Evolutionary conservation across 805 yeast species (phyloP).

Genomic region (Candida lessepsii): DNA sequence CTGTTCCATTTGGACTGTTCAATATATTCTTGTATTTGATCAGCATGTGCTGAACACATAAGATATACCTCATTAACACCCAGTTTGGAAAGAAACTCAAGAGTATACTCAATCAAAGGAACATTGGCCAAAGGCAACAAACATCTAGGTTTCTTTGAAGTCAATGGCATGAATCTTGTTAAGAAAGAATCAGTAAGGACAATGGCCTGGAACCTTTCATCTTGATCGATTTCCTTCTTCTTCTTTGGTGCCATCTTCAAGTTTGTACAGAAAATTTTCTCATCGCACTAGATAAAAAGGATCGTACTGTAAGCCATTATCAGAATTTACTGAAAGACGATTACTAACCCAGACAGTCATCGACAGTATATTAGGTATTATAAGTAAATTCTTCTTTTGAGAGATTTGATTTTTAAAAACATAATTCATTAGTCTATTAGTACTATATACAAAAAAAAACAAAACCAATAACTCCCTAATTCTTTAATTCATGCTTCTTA

Average conservation of each 20-base stretch:
- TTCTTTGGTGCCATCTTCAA: constrained; percentile 48
- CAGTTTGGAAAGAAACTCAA: constrained; percentile 89
- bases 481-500: constrained; percentile 9
- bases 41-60: constrained; percentile 89
- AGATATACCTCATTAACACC: constrained; percentile 87
- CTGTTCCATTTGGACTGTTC: constrained; percentile 66
- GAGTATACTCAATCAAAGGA: constrained; percentile 90
- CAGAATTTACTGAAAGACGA: no score
- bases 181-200: constrained; percentile 93
- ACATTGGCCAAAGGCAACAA: constrained; percentile 88
- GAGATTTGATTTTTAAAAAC: not conserved
- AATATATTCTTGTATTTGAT: constrained; percentile 79
- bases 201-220: constrained; percentile 85
- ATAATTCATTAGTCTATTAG: not conserved
- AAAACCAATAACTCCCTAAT: no score
- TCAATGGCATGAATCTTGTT: constrained; percentile 89
- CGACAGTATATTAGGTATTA: no score
- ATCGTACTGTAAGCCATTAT: no score
- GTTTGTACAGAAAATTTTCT: constrained; percentile 1
- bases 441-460: not conserved
- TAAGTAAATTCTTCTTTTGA: no score
- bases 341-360: no score
- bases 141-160: constrained; percentile 85
- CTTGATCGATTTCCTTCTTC: constrained; percentile 59
- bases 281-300: not conserved